phyloP scores from a whole-genome alignment of 2,329 filamentous ascomycete genomes.

The Calonectria multiphialidica region DNA sequence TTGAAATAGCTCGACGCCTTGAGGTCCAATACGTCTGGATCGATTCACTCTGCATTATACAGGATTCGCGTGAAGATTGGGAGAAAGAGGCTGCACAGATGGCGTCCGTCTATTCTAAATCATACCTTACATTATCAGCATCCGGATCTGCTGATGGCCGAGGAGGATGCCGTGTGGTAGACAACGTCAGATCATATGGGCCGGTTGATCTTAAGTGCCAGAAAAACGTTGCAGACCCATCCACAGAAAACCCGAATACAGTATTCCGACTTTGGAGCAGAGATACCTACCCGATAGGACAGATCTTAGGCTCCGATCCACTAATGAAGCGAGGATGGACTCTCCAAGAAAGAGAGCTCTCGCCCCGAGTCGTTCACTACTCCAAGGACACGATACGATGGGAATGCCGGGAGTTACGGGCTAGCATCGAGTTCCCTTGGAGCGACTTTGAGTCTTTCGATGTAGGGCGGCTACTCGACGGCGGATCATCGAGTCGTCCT shows the following conservation, averaged over 20 bases:
- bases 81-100: constrained; percentile 20
- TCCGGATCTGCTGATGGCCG: constrained; percentile 8
- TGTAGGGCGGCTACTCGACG: constrained; percentile 2
- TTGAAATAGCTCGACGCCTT: background rate
- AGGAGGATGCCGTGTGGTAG: background rate
- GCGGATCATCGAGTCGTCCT: background rate
- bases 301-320: background rate
- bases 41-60: constrained; percentile 21
- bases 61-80: constrained; percentile 16
- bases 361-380: constrained; percentile 12
- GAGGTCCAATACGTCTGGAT: constrained; percentile 18
- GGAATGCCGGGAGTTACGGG: constrained; percentile 9
- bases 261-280: constrained; percentile 13
- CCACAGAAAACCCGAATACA: background rate
- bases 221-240: background rate
- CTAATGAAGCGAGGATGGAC: constrained; percentile 17
- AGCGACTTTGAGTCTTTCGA: background rate
- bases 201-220: constrained; percentile 6
- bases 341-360: constrained; percentile 16
- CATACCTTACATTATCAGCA: constrained; percentile 12
- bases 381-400: constrained; percentile 18
- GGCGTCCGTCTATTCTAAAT: constrained; percentile 12
- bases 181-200: constrained; percentile 5
- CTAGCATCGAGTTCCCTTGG: constrained; percentile 14
- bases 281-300: background rate